phyloP scores from a whole-genome alignment of 345 rosid species.

The Luvunga scandens region DNA sequence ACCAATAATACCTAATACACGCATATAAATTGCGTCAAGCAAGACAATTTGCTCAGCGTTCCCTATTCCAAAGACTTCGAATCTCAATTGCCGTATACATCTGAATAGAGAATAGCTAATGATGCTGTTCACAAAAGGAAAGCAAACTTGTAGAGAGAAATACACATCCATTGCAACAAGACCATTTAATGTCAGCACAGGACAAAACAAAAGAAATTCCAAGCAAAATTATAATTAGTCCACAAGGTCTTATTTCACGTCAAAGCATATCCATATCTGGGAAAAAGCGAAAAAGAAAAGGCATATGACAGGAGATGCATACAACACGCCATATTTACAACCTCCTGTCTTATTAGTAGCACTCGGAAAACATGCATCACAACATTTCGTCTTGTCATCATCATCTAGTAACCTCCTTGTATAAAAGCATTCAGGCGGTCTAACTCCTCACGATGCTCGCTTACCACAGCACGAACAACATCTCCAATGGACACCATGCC shows the following conservation, averaged over 20 bases:
- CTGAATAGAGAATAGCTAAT: neutral
- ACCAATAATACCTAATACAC: too few relatives aligned
- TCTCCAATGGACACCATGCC: conserved; percentile 99
- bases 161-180: neutral
- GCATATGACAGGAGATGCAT: neutral
- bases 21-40: too few relatives aligned
- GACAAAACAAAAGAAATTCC: neutral
- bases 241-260: conserved; percentile 6
- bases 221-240: conserved; percentile 7
- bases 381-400: conserved; percentile 27
- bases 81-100: too few relatives aligned
- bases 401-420: conserved; percentile 87
- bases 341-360: conserved; percentile 14
- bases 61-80: too few relatives aligned
- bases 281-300: neutral
- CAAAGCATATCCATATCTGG: neutral
- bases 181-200: neutral
- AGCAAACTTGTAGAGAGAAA: neutral
- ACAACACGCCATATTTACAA: conserved; percentile 27
- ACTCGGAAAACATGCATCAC: neutral
- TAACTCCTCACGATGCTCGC: conserved; percentile 88
- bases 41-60: too few relatives aligned
- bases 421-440: conserved; percentile 86
- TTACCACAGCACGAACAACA: conserved; percentile 97
- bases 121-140: neutral